These are phyloP conservation scores for Tylopilus balloui DNA, from an alignment of 768 basidiomycete species.

Conservation along the genomic window DNA sequence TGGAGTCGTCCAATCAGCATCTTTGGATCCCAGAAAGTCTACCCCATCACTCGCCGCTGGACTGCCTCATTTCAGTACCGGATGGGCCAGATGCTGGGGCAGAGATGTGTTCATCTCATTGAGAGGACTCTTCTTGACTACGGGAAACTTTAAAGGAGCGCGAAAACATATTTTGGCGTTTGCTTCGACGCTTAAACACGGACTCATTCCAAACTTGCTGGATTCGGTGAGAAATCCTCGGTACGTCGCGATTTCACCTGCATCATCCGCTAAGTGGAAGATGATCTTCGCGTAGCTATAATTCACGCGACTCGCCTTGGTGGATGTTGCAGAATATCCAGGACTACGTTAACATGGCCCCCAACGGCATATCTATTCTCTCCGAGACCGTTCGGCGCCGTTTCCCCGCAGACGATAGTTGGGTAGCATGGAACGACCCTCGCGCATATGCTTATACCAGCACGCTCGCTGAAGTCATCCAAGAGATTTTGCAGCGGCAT, in stretches of 20 bases:
- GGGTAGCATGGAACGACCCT: conserved; percentile 88
- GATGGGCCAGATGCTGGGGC: conserved; percentile 98
- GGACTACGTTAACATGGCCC: conserved; percentile 81
- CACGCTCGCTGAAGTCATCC: conserved; percentile 90
- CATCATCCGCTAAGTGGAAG: not conserved
- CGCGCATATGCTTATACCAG: conserved; percentile 77
- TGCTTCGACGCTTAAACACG: conserved; percentile 89
- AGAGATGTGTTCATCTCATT: conserved; percentile 92
- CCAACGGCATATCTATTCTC: conserved; percentile 78
- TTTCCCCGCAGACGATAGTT: conserved; percentile 91
- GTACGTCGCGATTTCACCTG: conserved; percentile 35
- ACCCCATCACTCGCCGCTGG: conserved; percentile 91
- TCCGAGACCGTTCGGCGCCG: conserved; percentile 83
- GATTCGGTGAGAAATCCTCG: conserved; percentile 85
- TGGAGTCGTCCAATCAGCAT: conserved; percentile 86
- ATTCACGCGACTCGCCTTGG: conserved; percentile 98
- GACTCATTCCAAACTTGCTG: conserved; percentile 91
- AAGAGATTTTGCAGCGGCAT: conserved; percentile 94
- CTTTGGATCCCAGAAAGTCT: conserved; percentile 65
- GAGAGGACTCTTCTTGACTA: conserved; percentile 89
- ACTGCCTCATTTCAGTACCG: conserved; percentile 86
- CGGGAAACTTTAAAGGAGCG: conserved; percentile 83
- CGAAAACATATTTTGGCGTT: conserved; percentile 90
- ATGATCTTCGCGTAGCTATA: conserved; percentile 52
- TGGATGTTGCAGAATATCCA: conserved; percentile 99